Base-by-base conservation (phyloP, 2,329 filamentous ascomycete species). In the Penicillium decumbens region DNA sequence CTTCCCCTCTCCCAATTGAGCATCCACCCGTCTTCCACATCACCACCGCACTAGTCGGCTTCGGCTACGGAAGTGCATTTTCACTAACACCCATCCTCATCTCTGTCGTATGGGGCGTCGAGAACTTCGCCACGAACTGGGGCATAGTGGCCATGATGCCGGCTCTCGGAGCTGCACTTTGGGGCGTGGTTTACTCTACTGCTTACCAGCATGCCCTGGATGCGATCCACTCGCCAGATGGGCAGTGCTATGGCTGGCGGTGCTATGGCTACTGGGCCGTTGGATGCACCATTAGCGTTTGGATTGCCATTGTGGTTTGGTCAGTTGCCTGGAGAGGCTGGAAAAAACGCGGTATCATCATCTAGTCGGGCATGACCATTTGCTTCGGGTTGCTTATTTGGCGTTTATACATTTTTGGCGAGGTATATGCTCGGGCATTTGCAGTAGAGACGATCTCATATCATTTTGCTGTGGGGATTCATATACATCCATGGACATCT, bases 71-170 rank as follows among this genome's bases (percentile, higher is more conserved):
- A 39, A 91, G 91, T 28, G 82, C 91, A 20, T 98, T 97, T 75
- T 87, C 83, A 41, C 79, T 97, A 5, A 87, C 88, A 0, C 93
- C 93, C 2, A 91, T 97, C 57, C 88, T 97, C 49, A 87, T 96
- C 59, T 89, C 85, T n/a, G 90, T 96, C 8, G 92, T 98, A 40
- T 98, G 93, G 93, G 93, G 93, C 24, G 90, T 95, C 0, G 91
- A 97, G 75, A 98, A 97, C 68, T 97, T 98, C 66, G 93, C 89
- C 50, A 98, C 93, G 0, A 97, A 98, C 63, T 98, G 92, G 84
- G 93, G 93, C 8, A 91, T 97, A 53, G 84, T 97, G 6, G 90
- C 91, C 37, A 93, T 95, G 77, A 84, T 92, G 49, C 93, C 93
- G 2, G 93, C 93, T 0, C 72, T 87, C 0, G 93, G 92, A 0